Conservation (phyloP, 225 moss, liverwort and hornwort genomes). For the Physcomitrellopsis africana region DNA sequence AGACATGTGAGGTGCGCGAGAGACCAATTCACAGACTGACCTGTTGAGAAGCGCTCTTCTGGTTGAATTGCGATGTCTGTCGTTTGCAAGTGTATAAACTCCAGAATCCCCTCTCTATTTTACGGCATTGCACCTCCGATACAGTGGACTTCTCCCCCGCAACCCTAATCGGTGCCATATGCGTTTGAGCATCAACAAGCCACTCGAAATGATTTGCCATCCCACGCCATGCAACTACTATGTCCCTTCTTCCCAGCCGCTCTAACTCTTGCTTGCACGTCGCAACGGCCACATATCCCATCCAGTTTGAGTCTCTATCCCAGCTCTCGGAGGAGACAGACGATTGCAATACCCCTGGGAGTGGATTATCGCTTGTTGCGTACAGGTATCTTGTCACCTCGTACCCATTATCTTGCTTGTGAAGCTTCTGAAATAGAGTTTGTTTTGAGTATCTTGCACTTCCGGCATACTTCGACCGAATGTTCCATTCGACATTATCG, state of each 20-base stretch:
- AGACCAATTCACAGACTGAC: slow-evolving; percentile 27
- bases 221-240: slow-evolving; percentile 69
- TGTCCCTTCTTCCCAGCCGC: slow-evolving; percentile 64
- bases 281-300: slow-evolving; percentile 70
- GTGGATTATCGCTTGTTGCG: slow-evolving; percentile 38
- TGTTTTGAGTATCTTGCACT: slow-evolving; percentile 51
- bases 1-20: background rate
- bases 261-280: slow-evolving; percentile 48
- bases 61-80: slow-evolving; percentile 40
- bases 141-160: slow-evolving; percentile 13
- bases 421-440: slow-evolving; percentile 32
- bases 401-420: slow-evolving; percentile 48
- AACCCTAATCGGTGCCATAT: slow-evolving; percentile 33
- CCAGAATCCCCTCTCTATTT: slow-evolving; percentile 56
- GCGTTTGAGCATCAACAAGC: slow-evolving; percentile 49
- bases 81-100: slow-evolving; percentile 45
- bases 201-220: slow-evolving; percentile 51
- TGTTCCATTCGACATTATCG: slow-evolving; percentile 58
- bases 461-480: slow-evolving; percentile 54
- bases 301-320: slow-evolving; percentile 65
- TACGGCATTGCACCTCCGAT: slow-evolving; percentile 24
- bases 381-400: slow-evolving; percentile 61
- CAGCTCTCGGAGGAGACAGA: slow-evolving; percentile 39
- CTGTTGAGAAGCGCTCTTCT: slow-evolving; percentile 51
- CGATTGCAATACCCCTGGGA: slow-evolving; percentile 41